Evolutionary conservation across 805 yeast genomes (phyloP).

Genomic region (Lipomyces lipofer): DNA sequence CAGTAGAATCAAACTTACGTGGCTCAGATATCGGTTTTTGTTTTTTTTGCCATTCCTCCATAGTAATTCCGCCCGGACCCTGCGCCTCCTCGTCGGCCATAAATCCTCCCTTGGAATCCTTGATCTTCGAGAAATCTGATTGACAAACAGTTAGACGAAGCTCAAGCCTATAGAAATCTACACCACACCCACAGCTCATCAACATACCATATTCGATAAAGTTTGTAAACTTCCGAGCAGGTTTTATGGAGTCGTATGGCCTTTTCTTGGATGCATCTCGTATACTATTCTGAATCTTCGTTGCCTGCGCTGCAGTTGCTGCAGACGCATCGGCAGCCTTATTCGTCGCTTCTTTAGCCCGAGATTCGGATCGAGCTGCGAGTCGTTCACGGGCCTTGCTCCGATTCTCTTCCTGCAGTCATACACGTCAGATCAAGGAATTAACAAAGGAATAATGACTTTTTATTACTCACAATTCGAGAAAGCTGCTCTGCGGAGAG

Average conservation of each 20-base stretch:
- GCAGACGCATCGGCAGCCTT: constrained; percentile 15
- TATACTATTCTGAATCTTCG: constrained; percentile 1
- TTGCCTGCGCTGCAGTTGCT: neutral
- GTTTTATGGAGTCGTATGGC: constrained; percentile 27
- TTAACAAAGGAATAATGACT: no score
- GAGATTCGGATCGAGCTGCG: constrained; percentile 26
- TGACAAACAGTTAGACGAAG: no score
- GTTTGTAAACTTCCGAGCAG: constrained; percentile 38
- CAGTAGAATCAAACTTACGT: constrained; percentile 7
- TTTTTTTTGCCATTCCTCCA: constrained; percentile 61
- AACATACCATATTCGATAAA: constrained; percentile 43
- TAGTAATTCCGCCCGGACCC: constrained; percentile 38
- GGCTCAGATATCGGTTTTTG: constrained; percentile 33
- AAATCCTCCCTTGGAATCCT: constrained; percentile 85
- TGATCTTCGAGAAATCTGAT: constrained; percentile 86
- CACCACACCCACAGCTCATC: no score
- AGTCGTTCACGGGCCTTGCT: constrained; percentile 29
- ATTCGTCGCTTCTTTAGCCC: constrained; percentile 22
- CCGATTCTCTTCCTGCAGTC: constrained; percentile 29
- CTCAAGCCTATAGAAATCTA: constrained; percentile 41
- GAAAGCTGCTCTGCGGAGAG: constrained; percentile 29
- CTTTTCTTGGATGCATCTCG: constrained; percentile 31
- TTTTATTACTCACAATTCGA: constrained; percentile 22
- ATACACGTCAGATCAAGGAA: neutral
- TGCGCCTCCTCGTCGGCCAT: constrained; percentile 48